Conservation (phyloP, 805 yeast genomes). For the Saccharomycopsis schoenii region DNA sequence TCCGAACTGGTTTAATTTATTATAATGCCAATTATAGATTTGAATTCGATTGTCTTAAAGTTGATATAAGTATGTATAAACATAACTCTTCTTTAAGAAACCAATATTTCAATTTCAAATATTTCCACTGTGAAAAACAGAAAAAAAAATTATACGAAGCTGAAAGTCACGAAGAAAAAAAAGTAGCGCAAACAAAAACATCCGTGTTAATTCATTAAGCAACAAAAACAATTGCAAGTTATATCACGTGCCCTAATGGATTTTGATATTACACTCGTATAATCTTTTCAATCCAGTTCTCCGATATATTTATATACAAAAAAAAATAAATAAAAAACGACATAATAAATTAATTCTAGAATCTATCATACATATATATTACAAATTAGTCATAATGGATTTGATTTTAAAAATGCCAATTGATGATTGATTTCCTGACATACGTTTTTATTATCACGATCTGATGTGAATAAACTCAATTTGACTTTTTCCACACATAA, state of each 20-base stretch:
- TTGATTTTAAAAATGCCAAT: slow-evolving; percentile 30
- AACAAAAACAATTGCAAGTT: no score
- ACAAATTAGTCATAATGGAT: not conserved
- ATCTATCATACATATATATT: not conserved
- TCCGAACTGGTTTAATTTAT: not conserved
- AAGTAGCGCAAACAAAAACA: no score
- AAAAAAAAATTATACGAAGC: not conserved
- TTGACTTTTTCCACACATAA: slow-evolving; percentile 42
- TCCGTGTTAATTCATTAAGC: no score
- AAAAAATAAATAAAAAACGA: no score
- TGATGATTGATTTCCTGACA: slow-evolving; percentile 44
- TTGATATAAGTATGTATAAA: not conserved
- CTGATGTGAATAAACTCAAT: slow-evolving; percentile 32
- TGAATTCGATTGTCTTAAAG: not conserved
- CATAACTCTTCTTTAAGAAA: no score
- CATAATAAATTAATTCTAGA: no score
- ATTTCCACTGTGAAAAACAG: not conserved
- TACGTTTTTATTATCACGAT: slow-evolving; percentile 32
- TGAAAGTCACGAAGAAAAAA: not conserved
- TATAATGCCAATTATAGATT: no score
- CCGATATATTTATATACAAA: no score
- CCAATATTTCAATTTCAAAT: not conserved
- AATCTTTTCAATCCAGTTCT: no score
- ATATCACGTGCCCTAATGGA: no score
- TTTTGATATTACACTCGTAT: not conserved